These are phyloP conservation scores for Pittosporum tobira DNA, from an alignment of 129 eudicot species.

Conservation along the genomic window DNA sequence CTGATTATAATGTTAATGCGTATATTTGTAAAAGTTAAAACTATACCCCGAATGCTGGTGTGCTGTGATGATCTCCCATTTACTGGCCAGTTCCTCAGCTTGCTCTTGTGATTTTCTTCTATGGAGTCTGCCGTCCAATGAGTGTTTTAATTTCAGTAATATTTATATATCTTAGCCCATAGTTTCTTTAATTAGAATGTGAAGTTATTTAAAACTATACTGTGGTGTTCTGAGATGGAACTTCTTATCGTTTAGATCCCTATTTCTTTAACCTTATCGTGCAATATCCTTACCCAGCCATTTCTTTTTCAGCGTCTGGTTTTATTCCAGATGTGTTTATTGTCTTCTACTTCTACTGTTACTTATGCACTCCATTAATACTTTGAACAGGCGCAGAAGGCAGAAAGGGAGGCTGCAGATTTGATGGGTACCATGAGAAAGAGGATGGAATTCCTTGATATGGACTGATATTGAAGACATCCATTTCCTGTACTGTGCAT, in stretches of 20 bases:
- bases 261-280: too few species aligned
- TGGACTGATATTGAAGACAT: slow-evolving; percentile 40
- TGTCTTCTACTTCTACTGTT: neutral
- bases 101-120: neutral
- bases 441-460: slow-evolving; percentile 97
- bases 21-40: neutral
- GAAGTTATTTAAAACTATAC: too few species aligned
- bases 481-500: slow-evolving; percentile 7
- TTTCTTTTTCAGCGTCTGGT: too few species aligned
- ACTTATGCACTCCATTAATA: neutral
- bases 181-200: neutral
- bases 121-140: neutral
- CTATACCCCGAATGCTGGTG: neutral
- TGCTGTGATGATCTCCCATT: neutral
- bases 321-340: neutral
- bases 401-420: slow-evolving; percentile 84
- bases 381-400: slow-evolving; percentile 70
- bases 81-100: neutral
- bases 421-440: slow-evolving; percentile 79
- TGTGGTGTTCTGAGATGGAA: too few species aligned
- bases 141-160: neutral
- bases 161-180: neutral
- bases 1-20: neutral
- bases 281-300: too few species aligned
- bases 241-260: too few species aligned